phyloP scores from a whole-genome alignment of 768 basidiomycete species.

The Tricholoma bakamatsutake region DNA sequence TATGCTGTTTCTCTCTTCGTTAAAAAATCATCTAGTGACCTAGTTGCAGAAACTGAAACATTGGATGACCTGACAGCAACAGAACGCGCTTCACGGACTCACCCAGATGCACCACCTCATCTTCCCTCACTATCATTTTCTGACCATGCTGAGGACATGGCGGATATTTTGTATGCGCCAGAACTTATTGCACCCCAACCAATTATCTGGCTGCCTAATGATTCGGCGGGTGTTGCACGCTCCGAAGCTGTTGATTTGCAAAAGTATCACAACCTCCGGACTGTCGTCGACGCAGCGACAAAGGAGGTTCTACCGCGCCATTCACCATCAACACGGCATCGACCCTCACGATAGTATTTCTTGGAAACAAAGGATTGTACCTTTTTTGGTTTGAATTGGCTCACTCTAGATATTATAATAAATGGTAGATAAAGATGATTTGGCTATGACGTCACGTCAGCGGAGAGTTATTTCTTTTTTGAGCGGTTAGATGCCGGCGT shows the following conservation, averaged over 20 bases:
- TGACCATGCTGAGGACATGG: conserved; percentile 74
- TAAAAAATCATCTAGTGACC: conserved; percentile 4
- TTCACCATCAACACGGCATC: conserved; percentile 28
- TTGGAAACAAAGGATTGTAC: conserved; percentile 2
- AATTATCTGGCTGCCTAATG: conserved; percentile 83
- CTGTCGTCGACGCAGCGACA: conserved; percentile 63
- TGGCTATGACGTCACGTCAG: background rate
- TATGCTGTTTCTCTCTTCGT: conserved; percentile 31
- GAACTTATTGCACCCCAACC: conserved; percentile 74
- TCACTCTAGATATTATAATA: conserved; percentile 3
- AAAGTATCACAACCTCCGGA: conserved; percentile 65
- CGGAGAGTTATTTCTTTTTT: background rate
- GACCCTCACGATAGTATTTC: conserved; percentile 18
- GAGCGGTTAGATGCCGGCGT: background rate
- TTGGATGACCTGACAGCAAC: conserved; percentile 79
- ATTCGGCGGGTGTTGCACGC: conserved; percentile 64
- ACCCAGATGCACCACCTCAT: conserved; percentile 72
- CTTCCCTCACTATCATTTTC: conserved; percentile 63
- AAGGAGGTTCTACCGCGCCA: conserved; percentile 39
- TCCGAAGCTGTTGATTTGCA: conserved; percentile 74
- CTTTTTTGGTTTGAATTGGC: conserved; percentile 1
- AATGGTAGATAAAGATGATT: background rate
- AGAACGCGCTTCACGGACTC: conserved; percentile 70
- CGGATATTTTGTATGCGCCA: conserved; percentile 74
- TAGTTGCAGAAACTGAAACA: conserved; percentile 56